Evolutionary conservation across 495 filamentous ascomycete genomes (phyloP), one percentile per base, ranked within the genome.

Genomic region (Aspergillus cavernicola): DNA sequence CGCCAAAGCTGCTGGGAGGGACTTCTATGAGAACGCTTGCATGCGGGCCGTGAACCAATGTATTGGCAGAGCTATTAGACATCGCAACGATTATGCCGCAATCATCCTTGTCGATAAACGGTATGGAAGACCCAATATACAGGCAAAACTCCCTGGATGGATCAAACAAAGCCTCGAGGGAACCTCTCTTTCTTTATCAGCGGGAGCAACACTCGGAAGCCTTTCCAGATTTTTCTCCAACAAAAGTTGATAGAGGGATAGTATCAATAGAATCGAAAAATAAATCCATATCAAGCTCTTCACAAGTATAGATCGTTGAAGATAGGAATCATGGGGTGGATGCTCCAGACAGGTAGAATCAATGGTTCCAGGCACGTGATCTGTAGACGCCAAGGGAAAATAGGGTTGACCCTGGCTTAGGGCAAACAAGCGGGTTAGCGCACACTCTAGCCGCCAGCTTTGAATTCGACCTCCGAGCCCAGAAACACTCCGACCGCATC

Each of bases 31-130:
- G 67, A 97, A 97, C 62, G 83, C 89, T 2, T 95, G 90, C 69
- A 96, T 98, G 90, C 78, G 93, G 36, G 90, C 92, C 12, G 95
- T 98, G 35, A 98, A 98, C 66, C 93, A 98, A 74, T 90, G 88
- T 61, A 89, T 98, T 57, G 93, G 93, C 3, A 77, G 93, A 53
- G 93, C 92, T 1, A 96, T 98, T 56, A 75, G 93, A 31, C 93
- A 98, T 68, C 80, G 78, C 12, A 79, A 80, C 32, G 93, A 98
- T 59, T 97, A 95, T 69, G 95, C 95, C 1, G 84, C 86, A 15
- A 97, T 98, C 43, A 68, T 96, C 32, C 77, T 98, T 59, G 71
- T 96, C 24, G 93, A 98, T 59, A 75, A 78, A 56, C 74, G 93
- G 46, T 98, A 92, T 71, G 76, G 73, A 23, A 79, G 70, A 24